Evolutionary conservation across 768 basidiomycete genomes (phyloP).

Genomic region (Russula olivacea): DNA sequence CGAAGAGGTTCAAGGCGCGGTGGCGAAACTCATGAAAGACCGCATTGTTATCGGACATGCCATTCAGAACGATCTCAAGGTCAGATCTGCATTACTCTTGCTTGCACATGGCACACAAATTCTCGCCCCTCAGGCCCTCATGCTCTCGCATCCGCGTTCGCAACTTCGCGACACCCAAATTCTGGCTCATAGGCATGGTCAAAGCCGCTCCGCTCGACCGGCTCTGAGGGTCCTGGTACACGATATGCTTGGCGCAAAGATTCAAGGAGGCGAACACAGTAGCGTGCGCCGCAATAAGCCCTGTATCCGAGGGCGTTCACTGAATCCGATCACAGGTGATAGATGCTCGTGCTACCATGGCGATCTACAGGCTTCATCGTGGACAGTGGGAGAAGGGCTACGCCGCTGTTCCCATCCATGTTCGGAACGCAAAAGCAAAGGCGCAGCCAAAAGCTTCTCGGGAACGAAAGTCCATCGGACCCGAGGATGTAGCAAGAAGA

Average conservation of each 20-base stretch:
- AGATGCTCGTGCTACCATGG: constrained; percentile 95
- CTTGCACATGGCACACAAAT: constrained; percentile 13
- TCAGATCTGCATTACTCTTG: constrained; percentile 44
- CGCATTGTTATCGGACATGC: constrained; percentile 88
- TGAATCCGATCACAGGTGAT: constrained; percentile 51
- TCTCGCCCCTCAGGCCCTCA: constrained; percentile 44
- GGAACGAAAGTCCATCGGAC: neutral
- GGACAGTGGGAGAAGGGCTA: constrained; percentile 64
- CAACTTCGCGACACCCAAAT: constrained; percentile 66
- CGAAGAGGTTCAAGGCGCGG: constrained; percentile 68
- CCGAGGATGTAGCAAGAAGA: neutral
- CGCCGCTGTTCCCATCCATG: constrained; percentile 11
- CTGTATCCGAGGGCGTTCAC: neutral
- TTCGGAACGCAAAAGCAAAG: constrained; percentile 6
- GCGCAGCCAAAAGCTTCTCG: neutral
- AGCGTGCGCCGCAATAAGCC: constrained; percentile 52
- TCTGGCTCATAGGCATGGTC: constrained; percentile 51
- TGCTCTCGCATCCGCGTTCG: constrained; percentile 63
- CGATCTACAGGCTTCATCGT: constrained; percentile 77
- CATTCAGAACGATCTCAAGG: constrained; percentile 85
- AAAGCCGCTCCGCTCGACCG: constrained; percentile 57
- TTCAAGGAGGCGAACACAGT: constrained; percentile 86
- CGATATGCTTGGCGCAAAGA: constrained; percentile 70
- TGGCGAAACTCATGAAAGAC: constrained; percentile 70
- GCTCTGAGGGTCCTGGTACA: constrained; percentile 75